These are phyloP conservation scores for Acer campestre DNA, from an alignment of 345 rosid species.

Conservation along the genomic window DNA sequence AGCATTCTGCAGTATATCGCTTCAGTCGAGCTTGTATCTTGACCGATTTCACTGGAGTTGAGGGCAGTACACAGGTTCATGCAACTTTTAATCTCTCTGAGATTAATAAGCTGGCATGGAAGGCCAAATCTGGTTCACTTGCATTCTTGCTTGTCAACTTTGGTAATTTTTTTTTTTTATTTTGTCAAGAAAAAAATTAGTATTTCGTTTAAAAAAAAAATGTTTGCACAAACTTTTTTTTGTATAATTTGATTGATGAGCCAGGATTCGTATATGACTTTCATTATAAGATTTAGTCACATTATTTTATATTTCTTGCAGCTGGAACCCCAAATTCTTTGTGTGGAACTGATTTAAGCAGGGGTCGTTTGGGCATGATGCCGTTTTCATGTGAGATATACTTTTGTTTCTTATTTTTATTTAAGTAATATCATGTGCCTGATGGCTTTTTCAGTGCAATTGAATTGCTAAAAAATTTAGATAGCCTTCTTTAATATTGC, in stretches of 20 bases:
- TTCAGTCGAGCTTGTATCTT: slow-evolving; percentile 80
- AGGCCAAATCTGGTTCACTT: slow-evolving; percentile 82
- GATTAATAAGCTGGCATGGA: slow-evolving; percentile 68
- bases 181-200: background rate
- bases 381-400: slow-evolving; percentile 35
- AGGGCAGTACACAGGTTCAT: slow-evolving; percentile 66
- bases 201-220: background rate
- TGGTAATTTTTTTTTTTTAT: slow-evolving; percentile 45
- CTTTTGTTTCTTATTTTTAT: slow-evolving; percentile 14
- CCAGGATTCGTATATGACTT: background rate
- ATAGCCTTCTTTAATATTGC: background rate
- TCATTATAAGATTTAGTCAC: slow-evolving; percentile 20
- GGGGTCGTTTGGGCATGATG: slow-evolving; percentile 55
- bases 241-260: slow-evolving; percentile 4
- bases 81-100: slow-evolving; percentile 87
- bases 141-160: slow-evolving; percentile 79
- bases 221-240: background rate
- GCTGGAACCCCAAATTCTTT: slow-evolving; percentile 73
- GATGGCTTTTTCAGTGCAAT: background rate
- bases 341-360: slow-evolving; percentile 61
- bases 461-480: background rate
- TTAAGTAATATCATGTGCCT: background rate
- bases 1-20: slow-evolving; percentile 90
- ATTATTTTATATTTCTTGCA: slow-evolving; percentile 35
- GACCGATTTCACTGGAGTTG: slow-evolving; percentile 71